Evolutionary conservation across 495 filamentous ascomycete species (phyloP).

Genomic region (Daldinia bambusicola): DNA sequence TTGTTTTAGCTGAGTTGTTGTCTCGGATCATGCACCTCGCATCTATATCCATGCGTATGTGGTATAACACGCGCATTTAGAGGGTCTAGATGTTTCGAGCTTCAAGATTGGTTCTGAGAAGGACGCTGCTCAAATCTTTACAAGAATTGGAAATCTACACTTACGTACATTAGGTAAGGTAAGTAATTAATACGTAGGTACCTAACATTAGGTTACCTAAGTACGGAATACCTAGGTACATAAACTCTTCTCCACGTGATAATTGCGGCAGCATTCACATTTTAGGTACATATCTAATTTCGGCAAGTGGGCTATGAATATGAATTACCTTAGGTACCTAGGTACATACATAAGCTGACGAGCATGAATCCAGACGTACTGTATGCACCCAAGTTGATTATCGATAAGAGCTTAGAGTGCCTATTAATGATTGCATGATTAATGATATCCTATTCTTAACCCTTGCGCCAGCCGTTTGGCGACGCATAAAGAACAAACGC

Average conservation of each 20-base stretch:
- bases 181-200: no score
- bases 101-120: conserved; percentile 1
- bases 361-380: no score
- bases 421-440: not conserved
- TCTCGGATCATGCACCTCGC: not conserved
- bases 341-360: not conserved
- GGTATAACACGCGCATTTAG: not conserved
- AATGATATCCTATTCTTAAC: conserved; percentile 1
- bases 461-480: conserved; percentile 2
- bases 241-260: conserved; percentile 5
- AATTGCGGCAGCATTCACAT: not conserved
- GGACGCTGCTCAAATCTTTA: not conserved
- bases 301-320: conserved; percentile 21
- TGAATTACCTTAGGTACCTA: not conserved
- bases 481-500: conserved; percentile 21
- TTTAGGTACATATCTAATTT: not conserved
- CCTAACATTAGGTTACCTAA: no score
- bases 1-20: not conserved
- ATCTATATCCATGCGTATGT: not conserved
- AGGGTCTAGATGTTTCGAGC: not conserved
- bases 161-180: no score
- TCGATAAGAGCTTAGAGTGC: conserved; percentile 16
- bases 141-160: no score
- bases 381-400: conserved; percentile 7
- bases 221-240: no score